phyloP scores from a whole-genome alignment of 257 asterid genomes.

The Solanum virginianum region DNA sequence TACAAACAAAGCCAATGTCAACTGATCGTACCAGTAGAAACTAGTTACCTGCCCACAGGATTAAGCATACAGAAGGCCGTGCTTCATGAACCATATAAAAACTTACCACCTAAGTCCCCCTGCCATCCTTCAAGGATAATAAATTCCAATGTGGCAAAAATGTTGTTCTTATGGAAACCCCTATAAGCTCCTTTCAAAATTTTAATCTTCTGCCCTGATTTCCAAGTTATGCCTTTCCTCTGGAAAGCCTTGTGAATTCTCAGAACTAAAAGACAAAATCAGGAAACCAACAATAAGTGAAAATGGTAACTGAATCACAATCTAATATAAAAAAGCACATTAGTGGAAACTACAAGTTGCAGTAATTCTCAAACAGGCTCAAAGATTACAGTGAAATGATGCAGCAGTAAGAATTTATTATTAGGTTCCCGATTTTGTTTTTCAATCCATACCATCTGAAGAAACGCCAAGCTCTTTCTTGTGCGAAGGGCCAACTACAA shows the following conservation, averaged over 20 bases:
- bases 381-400: not conserved
- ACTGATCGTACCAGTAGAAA: not conserved
- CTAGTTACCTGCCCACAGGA: not conserved
- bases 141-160: conserved; percentile 53
- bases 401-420: not conserved
- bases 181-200: conserved; percentile 59
- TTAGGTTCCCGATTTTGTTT: not conserved
- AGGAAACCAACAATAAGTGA: not conserved
- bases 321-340: not conserved
- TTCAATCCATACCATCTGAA: conserved; percentile 33
- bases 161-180: conserved; percentile 29
- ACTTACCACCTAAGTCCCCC: conserved; percentile 64
- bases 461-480: conserved; percentile 34
- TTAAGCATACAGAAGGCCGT: not conserved
- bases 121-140: conserved; percentile 48
- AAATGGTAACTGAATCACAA: not conserved
- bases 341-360: not conserved
- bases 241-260: conserved; percentile 43
- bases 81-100: not conserved
- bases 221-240: conserved; percentile 44
- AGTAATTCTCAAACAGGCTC: not conserved
- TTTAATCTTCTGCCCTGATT: conserved; percentile 56
- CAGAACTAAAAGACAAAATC: conserved; percentile 27
- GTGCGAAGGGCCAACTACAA: conserved; percentile 20
- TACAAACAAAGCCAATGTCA: not conserved